Base-by-base conservation (phyloP, 73 alveolate species). In the Paramecium biaurelia region DNA sequence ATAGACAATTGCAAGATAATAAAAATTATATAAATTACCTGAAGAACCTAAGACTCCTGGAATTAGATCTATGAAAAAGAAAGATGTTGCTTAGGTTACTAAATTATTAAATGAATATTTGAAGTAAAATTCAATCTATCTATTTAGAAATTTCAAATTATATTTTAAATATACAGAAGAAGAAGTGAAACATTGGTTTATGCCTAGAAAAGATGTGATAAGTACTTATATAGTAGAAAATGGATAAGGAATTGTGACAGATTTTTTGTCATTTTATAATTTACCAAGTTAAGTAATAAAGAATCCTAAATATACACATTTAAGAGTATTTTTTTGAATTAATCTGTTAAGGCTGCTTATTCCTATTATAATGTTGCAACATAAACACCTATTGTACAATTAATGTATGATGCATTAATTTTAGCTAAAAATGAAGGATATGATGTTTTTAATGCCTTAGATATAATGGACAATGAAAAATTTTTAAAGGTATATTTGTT, bases 401-500 rank as follows among this genome's bases (percentile, higher is more conserved):
- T 97, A 59, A 93, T 97, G 96, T 92, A 85, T 72, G 94, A 92
- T 74, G 99, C 99, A 30, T 90, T 98, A 34, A 96, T 97, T 63
- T 72, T 97, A 70, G 99, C 99, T 14, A 97, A 96, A 89, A 93
- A 95, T 35, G 93, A 97, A 85, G 98, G 96, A 57, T 98, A 97
- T 82, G 99, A 98, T 95, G 99, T 98, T 15, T 98, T 96, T 97
- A 98, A 97, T 95, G 99, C 99, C 32, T 94, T 98, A 76, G 98
- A 98, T 85, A 93, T 97, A 79, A 96, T 96, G 99, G 99, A 98
- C 82, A 96, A 98, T 93, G 95, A 94, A 76, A 92, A 92, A 74
- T 70, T 94, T 26, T 85, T 97, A 37, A 93, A 89, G 35, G 93
- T 86, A 86, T 59, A 57, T 12, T 14, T 1, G 59, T 87, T 92